phyloP scores from a whole-genome alignment of 2,329 filamentous ascomycete genomes.

The Coccinonectria pachysandricola region DNA sequence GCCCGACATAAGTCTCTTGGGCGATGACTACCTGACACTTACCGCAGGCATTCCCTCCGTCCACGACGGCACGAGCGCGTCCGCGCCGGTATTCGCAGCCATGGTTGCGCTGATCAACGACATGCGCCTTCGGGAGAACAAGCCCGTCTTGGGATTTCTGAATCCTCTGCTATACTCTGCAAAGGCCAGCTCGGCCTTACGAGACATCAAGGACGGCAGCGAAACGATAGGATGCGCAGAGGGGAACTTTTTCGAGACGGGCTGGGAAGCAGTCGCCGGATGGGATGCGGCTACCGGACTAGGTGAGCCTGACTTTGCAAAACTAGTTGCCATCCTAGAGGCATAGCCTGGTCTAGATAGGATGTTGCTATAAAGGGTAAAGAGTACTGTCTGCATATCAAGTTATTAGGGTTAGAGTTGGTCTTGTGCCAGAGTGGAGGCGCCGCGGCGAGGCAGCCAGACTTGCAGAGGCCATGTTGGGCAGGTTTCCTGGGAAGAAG shows the following conservation, averaged over 20 bases:
- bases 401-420: too few relatives aligned
- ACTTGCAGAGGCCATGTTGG: too few relatives aligned
- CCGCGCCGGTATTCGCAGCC: slow-evolving; percentile 43
- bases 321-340: too few relatives aligned
- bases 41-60: slow-evolving; percentile 16
- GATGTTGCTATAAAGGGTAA: too few relatives aligned
- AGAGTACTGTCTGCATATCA: too few relatives aligned
- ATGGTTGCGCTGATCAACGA: slow-evolving; percentile 47
- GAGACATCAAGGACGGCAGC: slow-evolving; percentile 28
- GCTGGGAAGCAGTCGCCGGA: slow-evolving; percentile 34
- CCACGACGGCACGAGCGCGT: slow-evolving; percentile 38
- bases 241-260: too few relatives aligned
- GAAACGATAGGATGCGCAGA: too few relatives aligned
- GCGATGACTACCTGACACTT: slow-evolving; percentile 42
- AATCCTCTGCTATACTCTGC: slow-evolving; percentile 38
- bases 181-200: slow-evolving; percentile 25
- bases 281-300: slow-evolving; percentile 42
- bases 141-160: slow-evolving; percentile 41
- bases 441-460: too few relatives aligned
- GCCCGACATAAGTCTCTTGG: slow-evolving; percentile 44
- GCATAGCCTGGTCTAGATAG: too few relatives aligned
- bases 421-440: too few relatives aligned
- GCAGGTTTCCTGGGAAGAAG: too few relatives aligned
- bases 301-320: too few relatives aligned
- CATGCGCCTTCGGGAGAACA: slow-evolving; percentile 36